Percentiles rank a stretch among this genome's conserved stretches.
phyloP scores from a whole-genome alignment of 108 stramenopile genomes.

The Skeletonema menzelii region DNA sequence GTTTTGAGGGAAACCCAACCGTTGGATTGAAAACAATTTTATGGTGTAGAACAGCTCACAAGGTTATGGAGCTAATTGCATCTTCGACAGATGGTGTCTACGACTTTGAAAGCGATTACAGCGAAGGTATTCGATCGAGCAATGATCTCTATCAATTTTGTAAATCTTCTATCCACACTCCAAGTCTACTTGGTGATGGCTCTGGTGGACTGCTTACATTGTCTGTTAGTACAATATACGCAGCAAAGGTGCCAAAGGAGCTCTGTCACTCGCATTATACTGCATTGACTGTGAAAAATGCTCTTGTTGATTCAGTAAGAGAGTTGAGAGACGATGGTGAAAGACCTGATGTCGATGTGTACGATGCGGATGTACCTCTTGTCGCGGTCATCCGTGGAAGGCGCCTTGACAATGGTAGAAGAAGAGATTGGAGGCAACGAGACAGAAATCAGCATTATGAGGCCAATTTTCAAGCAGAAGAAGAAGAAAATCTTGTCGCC shows the following conservation, averaged over 20 bases:
- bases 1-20: slow-evolving; percentile 29
- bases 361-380: slow-evolving; percentile 79
- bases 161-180: slow-evolving; percentile 43
- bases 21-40: slow-evolving; percentile 57
- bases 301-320: slow-evolving; percentile 71
- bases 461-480: slow-evolving; percentile 4
- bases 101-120: slow-evolving; percentile 8
- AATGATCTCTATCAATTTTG: slow-evolving; percentile 64
- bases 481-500: slow-evolving; percentile 47
- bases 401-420: slow-evolving; percentile 8
- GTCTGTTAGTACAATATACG: slow-evolving; percentile 55
- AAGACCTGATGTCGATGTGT: slow-evolving; percentile 72
- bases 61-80: slow-evolving; percentile 64
- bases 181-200: slow-evolving; percentile 65
- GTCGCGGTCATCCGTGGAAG: slow-evolving; percentile 59
- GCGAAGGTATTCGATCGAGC: slow-evolving; percentile 37
- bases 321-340: slow-evolving; percentile 62
- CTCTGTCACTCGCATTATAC: slow-evolving; percentile 81
- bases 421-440: slow-evolving; percentile 12
- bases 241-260: slow-evolving; percentile 56
- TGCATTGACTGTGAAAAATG: slow-evolving; percentile 80
- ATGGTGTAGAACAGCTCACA: slow-evolving; percentile 79
- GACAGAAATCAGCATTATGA: neutral
- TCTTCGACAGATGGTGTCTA: slow-evolving; percentile 13
- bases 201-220: slow-evolving; percentile 68